These are phyloP conservation scores for Fusarium palustre DNA, from an alignment of 2,329 filamentous ascomycete genomes.

Conservation along the genomic window DNA sequence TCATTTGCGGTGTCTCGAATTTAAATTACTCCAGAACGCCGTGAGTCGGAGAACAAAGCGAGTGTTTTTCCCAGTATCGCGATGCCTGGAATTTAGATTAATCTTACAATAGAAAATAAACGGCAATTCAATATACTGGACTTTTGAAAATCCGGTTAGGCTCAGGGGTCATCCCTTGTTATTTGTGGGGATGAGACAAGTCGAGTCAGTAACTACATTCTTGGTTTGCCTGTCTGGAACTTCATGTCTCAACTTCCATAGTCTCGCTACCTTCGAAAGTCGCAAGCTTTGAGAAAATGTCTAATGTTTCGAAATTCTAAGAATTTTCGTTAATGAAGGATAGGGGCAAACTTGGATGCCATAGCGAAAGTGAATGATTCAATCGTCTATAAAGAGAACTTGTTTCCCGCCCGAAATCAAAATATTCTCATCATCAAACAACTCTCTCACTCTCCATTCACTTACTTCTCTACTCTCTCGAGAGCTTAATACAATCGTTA, in stretches of 20 bases:
- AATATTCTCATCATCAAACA: slow-evolving; percentile 35
- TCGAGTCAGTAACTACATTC: not conserved
- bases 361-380: not conserved
- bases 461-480: slow-evolving; percentile 41
- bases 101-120: not conserved
- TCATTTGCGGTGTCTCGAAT: not conserved
- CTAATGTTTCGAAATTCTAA: not conserved
- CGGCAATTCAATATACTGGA: not conserved
- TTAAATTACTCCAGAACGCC: not conserved
- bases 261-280: not conserved
- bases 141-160: not conserved
- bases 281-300: not conserved
- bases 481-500: slow-evolving; percentile 44
- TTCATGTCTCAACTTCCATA: not conserved
- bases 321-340: not conserved
- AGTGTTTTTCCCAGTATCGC: not conserved
- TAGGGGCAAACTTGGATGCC: not conserved
- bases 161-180: not conserved
- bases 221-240: not conserved
- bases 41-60: not conserved
- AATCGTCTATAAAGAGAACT: slow-evolving; percentile 44
- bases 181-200: not conserved
- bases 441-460: slow-evolving; percentile 45
- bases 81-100: not conserved
- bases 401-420: slow-evolving; percentile 9